Conservation (phyloP, 225 moss, liverwort and hornwort genomes). For the Anthoceros angustus region DNA sequence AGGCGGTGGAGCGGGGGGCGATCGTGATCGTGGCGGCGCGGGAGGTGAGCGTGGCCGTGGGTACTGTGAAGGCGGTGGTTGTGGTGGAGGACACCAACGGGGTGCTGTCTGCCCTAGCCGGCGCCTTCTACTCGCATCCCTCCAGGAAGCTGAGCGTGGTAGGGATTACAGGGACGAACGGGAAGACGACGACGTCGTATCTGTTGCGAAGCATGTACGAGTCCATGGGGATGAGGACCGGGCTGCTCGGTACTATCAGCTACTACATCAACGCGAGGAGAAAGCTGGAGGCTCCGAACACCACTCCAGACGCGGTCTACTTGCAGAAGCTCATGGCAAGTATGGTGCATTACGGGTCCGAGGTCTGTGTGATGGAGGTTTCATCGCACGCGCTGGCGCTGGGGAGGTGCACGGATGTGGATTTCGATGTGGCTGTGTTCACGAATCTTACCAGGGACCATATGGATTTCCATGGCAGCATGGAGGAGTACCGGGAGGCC, state of each 20-base stretch:
- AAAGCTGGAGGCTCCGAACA: constrained; percentile 61
- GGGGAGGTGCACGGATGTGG: constrained; percentile 74
- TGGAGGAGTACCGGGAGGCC: constrained; percentile 61
- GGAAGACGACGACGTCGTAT: constrained; percentile 82
- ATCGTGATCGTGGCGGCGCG: constrained; percentile 49
- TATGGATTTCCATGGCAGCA: constrained; percentile 74
- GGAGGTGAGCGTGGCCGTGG: constrained; percentile 26
- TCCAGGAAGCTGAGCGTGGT: constrained; percentile 64
- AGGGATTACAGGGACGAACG: constrained; percentile 91
- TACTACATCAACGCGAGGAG: constrained; percentile 59
- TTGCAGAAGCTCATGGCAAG: constrained; percentile 86
- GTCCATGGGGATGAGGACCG: constrained; percentile 63
- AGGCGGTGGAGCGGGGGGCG: constrained; percentile 82
- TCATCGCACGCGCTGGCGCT: constrained; percentile 78
- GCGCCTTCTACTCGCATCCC: constrained; percentile 78
- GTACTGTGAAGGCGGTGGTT: constrained; percentile 57
- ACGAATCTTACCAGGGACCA: constrained; percentile 88
- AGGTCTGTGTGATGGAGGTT: constrained; percentile 86
- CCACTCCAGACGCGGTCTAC: constrained; percentile 71
- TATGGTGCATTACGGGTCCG: constrained; percentile 71
- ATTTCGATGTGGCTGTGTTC: constrained; percentile 89
- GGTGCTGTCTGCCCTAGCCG: constrained; percentile 71
- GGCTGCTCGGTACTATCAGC: constrained; percentile 76
- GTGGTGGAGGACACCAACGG: constrained; percentile 63
- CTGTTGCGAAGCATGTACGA: constrained; percentile 80